Conservation (phyloP, 2,329 filamentous ascomycete species). For the Herpotrichia juniperi region DNA sequence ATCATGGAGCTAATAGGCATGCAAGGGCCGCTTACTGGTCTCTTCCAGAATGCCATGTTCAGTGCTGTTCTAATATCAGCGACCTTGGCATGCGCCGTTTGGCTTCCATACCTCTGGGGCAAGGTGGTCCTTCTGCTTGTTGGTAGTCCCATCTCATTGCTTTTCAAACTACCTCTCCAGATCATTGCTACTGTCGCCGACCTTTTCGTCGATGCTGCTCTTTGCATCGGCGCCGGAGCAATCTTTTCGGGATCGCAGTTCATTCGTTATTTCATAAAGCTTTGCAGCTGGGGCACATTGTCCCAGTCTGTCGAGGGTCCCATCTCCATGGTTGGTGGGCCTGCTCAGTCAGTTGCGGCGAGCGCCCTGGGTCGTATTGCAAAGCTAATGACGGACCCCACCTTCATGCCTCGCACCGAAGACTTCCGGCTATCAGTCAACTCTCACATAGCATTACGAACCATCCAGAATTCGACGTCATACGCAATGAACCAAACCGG, state of each 20-base stretch:
- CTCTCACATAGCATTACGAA: conserved; percentile 45
- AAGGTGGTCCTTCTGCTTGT: conserved; percentile 81
- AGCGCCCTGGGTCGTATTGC: conserved; percentile 43
- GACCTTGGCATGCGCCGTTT: conserved; percentile 84
- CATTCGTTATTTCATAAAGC: conserved; percentile 28
- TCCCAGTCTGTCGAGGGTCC: conserved; percentile 22
- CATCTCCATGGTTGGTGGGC: conserved; percentile 29
- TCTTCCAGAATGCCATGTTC: conserved; percentile 95
- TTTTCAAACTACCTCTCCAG: conserved; percentile 72
- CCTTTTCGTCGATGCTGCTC: conserved; percentile 74
- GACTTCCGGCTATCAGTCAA: conserved; percentile 45
- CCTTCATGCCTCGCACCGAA: conserved; percentile 34
- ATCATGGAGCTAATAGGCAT: conserved; percentile 96
- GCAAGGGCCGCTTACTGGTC: conserved; percentile 86
- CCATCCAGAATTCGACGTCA: conserved; percentile 44
- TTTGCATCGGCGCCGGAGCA: conserved; percentile 66
- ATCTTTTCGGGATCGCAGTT: conserved; percentile 47
- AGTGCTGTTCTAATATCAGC: conserved; percentile 86
- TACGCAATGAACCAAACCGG: conserved; percentile 39
- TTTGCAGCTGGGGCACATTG: conserved; percentile 25
- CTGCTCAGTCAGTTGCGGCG: conserved; percentile 40
- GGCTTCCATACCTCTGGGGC: conserved; percentile 90
- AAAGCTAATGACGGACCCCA: conserved; percentile 32
- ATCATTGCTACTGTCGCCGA: conserved; percentile 77
- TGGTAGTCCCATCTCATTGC: conserved; percentile 74